A percentile compares a stretch with the other conserved stretches of the same genome.
Conservation (phyloP, 176 grass and related monocot species). For the Phragmites australis region DNA sequence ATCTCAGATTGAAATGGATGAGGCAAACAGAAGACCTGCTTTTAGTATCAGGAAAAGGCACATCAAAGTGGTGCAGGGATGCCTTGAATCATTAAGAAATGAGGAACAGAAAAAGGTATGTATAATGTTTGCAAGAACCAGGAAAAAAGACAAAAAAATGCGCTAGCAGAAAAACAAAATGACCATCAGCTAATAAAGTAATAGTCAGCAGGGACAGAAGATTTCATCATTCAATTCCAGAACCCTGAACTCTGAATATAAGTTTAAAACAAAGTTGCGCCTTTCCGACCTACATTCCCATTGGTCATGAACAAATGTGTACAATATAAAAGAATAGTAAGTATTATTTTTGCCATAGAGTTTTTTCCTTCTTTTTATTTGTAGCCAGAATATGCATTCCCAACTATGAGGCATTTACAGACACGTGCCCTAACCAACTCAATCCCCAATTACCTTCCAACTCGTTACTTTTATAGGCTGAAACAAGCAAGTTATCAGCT, state of each 20-base stretch:
- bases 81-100: not conserved
- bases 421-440: not conserved
- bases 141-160: not conserved
- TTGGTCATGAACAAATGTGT: slow-evolving; percentile 2
- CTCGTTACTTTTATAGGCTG: slow-evolving; percentile 32
- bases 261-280: not conserved
- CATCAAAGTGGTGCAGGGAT: not conserved
- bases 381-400: not conserved
- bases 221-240: not conserved
- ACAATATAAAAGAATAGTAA: not conserved
- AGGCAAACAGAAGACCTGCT: not conserved
- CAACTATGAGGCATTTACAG: not conserved
- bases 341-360: not conserved
- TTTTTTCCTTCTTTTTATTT: not conserved
- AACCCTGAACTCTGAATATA: not conserved
- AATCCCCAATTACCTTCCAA: slow-evolving; percentile 44
- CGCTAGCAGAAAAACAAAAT: not conserved
- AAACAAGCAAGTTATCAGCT: slow-evolving; percentile 13
- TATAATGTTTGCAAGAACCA: slow-evolving; percentile 12
- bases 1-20: not conserved
- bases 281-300: not conserved
- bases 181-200: slow-evolving; percentile 28
- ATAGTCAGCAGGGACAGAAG: not conserved
- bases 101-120: not conserved
- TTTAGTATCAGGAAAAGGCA: not conserved